Evolutionary conservation across 257 asterid species (phyloP).

Genomic region (Plantago ovata): DNA sequence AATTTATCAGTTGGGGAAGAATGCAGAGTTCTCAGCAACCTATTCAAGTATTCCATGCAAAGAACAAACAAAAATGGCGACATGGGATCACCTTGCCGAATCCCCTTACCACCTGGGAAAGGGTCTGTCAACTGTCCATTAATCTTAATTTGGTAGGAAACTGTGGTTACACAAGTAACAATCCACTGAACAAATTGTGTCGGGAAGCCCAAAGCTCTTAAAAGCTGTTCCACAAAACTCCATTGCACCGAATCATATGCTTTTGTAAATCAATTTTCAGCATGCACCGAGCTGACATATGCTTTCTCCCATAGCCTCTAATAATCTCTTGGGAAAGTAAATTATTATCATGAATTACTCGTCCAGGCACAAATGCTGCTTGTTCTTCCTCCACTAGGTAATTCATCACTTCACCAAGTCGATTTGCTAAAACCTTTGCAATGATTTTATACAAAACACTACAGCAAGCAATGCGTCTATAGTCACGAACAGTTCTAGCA

Average conservation of each 20-base stretch:
- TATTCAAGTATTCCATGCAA: too few species aligned
- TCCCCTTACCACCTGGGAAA: background rate
- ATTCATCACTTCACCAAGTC: background rate
- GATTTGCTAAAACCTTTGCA: too few species aligned
- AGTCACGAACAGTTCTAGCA: background rate
- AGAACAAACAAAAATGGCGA: background rate
- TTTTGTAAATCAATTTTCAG: too few species aligned
- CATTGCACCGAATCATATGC: too few species aligned
- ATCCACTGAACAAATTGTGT: background rate
- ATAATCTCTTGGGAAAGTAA: background rate
- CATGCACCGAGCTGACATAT: too few species aligned
- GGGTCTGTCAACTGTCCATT: background rate
- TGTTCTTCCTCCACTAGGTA: background rate
- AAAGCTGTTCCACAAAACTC: too few species aligned
- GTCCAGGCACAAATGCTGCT: background rate
- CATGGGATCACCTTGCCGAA: background rate
- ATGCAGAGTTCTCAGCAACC: background rate
- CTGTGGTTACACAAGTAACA: background rate
- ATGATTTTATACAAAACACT: background rate
- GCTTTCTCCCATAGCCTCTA: too few species aligned
- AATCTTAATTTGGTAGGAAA: too few species aligned
- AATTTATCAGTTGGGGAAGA: too few species aligned
- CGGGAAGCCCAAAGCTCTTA: too few species aligned
- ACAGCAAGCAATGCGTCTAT: background rate
- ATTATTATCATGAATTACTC: too few species aligned